Evolutionary conservation across 1,139 yeast species (phyloP).

Genomic region (Blastobotrys proliferans): DNA sequence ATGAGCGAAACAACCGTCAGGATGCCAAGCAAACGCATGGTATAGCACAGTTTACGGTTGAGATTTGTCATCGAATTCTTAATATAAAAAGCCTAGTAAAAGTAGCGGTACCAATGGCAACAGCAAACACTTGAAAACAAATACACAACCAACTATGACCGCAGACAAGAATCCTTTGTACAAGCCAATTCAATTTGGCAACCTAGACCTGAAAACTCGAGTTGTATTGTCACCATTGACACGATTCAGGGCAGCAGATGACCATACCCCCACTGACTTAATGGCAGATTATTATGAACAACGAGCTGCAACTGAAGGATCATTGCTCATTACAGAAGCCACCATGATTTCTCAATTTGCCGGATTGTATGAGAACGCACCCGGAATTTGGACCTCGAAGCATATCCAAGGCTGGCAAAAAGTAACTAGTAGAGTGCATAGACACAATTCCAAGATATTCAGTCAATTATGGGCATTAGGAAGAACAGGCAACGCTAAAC

Average conservation of each 20-base stretch:
- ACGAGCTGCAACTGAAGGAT: conserved; percentile 50
- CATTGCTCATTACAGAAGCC: conserved; percentile 42
- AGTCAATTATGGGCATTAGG: conserved; percentile 63
- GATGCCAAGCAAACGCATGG: too few species aligned
- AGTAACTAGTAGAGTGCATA: conserved; percentile 49
- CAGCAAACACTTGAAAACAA: too few species aligned
- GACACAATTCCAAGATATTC: conserved; percentile 47
- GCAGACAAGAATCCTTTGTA: conserved; percentile 20
- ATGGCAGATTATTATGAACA: conserved; percentile 48
- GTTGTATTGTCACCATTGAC: conserved; percentile 52
- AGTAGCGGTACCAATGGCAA: too few species aligned
- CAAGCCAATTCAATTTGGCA: conserved; percentile 31
- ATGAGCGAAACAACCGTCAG: too few species aligned
- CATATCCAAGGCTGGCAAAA: conserved; percentile 52
- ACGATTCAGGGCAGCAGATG: conserved; percentile 39
- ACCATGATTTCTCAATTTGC: conserved; percentile 36
- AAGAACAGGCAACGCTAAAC: conserved; percentile 40
- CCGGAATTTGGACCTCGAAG: conserved; percentile 50
- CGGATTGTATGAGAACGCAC: conserved; percentile 39
- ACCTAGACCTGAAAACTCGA: conserved; percentile 33
- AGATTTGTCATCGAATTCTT: too few species aligned
- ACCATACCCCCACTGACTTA: conserved; percentile 44
- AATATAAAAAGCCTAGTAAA: too few species aligned
- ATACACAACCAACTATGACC: neutral
- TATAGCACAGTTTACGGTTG: too few species aligned